Base-by-base conservation (phyloP, 1,284 basidiomycete genomes). In the Ganoderma multipileum region DNA sequence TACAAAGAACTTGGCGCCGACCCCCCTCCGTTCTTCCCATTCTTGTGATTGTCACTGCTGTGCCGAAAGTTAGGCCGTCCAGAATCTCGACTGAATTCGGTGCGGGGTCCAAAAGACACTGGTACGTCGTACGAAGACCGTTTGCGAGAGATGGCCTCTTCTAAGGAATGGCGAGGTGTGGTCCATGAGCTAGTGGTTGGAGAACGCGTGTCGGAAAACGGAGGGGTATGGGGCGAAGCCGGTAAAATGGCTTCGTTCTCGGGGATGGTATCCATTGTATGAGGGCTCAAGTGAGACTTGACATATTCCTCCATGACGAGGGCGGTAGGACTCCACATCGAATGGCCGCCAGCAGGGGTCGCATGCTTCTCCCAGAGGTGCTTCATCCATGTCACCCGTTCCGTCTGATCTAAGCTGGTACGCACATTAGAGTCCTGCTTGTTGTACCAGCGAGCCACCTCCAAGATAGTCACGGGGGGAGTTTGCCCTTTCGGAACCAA, bases 331-430 rank as follows among this genome's bases (percentile, higher is more conserved):
- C 89, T 83, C 89, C 91, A 90, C 1, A 60, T 16, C 8, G 71
- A 72, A 39, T 67, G 62, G 1, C 69, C 67, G 12, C 61, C 44
- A 41, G 50, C 59, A 12, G 85, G 84, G 47, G 84, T 81, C 44
- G 79, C 76, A 33, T 79, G 80, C 69, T 83, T 86, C 59, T 88
- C 86, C 65, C 87, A 74, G 18, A 86, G 81, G 76, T 92, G 89
- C 73, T 88, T 90, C 36, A 92, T 77, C 92, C 91, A 93, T 6
- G 88, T 88, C 64, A 90, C 81, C 16, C 91, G 90, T 74, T 93
- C 91, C 1, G 84, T 83, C 64, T 84, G 84, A 67, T 89, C 88
- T 28, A 93, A 76, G 41, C 85, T 82, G 14, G 81, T 76, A 68
- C 82, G 86, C 14, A 86, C 77, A 23, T 81, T 74, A 6, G 78